phyloP scores from a whole-genome alignment of 169 alveolate genomes.

The Plasmodium gonderi region DNA sequence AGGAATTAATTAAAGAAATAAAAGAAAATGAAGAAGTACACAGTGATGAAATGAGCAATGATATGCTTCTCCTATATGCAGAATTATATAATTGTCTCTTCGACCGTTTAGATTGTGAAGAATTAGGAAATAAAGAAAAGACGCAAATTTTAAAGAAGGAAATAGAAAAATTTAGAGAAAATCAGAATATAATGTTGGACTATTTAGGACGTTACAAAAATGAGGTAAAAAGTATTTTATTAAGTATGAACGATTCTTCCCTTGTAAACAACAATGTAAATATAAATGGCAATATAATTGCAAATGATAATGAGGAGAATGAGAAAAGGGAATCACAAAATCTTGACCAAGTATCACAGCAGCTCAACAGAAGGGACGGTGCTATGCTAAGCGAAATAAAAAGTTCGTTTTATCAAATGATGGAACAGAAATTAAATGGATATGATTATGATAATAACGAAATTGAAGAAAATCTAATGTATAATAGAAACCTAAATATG shows the following conservation, averaged over 20 bases:
- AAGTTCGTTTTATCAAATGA: slow-evolving; percentile 6
- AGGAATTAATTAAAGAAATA: slow-evolving; percentile 45
- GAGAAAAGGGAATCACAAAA: neutral
- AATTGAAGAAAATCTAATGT: slow-evolving; percentile 26
- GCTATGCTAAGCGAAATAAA: slow-evolving; percentile 13
- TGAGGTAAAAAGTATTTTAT: slow-evolving; percentile 20
- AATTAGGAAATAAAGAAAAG: slow-evolving; percentile 9
- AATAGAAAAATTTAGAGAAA: slow-evolving; percentile 58
- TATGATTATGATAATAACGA: neutral
- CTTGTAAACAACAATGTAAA: no score
- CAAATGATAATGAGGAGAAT: neutral
- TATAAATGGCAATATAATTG: neutral
- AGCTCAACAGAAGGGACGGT: neutral
- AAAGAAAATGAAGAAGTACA: slow-evolving; percentile 13
- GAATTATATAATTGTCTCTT: slow-evolving; percentile 15
- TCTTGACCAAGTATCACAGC: neutral
- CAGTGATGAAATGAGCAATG: slow-evolving; percentile 8
- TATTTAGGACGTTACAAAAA: slow-evolving; percentile 12
- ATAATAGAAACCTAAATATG: neutral
- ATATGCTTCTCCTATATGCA: slow-evolving; percentile 2
- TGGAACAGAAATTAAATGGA: slow-evolving; percentile 17
- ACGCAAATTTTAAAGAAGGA: slow-evolving; percentile 22
- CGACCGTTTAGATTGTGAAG: neutral
- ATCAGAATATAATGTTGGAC: neutral
- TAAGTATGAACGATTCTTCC: slow-evolving; percentile 11